phyloP scores from a whole-genome alignment of 2,329 filamentous ascomycete species.

The Alternaria ethzedia region DNA sequence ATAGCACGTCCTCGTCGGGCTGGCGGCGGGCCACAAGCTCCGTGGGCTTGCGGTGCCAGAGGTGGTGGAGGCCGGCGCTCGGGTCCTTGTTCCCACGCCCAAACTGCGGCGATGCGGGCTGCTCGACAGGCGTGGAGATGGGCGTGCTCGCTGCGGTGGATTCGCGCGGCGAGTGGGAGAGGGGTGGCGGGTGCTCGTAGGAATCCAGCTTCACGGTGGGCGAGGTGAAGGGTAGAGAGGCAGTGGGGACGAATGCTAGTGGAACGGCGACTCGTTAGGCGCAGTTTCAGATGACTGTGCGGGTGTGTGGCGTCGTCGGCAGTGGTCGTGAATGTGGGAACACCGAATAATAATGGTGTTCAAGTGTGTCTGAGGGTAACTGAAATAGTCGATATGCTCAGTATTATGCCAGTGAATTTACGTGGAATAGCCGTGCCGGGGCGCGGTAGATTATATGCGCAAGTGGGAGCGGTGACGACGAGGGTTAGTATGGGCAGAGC shows the following conservation, averaged over 20 bases:
- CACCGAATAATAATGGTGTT: neutral
- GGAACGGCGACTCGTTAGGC: slow-evolving; percentile 15
- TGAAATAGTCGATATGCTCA: neutral
- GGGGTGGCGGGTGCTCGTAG: slow-evolving; percentile 59
- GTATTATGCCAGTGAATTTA: neutral
- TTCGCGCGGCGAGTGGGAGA: slow-evolving; percentile 60
- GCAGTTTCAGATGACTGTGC: slow-evolving; percentile 16
- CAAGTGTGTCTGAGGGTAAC: neutral
- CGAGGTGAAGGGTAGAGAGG: slow-evolving; percentile 9
- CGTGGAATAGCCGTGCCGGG: slow-evolving; percentile 17
- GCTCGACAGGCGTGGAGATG: slow-evolving; percentile 49
- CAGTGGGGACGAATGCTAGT: slow-evolving; percentile 5
- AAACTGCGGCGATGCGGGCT: slow-evolving; percentile 51
- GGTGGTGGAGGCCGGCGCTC: slow-evolving; percentile 42
- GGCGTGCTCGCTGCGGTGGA: slow-evolving; percentile 61
- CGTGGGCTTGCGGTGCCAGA: slow-evolving; percentile 54
- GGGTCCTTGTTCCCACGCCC: slow-evolving; percentile 51
- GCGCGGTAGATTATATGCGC: slow-evolving; percentile 31
- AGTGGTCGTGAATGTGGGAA: neutral
- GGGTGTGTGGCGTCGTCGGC: neutral
- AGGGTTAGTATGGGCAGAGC: slow-evolving; percentile 14
- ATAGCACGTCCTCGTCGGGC: slow-evolving; percentile 46
- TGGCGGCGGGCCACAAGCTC: slow-evolving; percentile 40
- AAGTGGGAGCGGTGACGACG: slow-evolving; percentile 34
- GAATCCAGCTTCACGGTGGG: slow-evolving; percentile 61